These are phyloP conservation scores for Saussurea involucrata DNA, from an alignment of 129 eudicot species.

Conservation along the genomic window DNA sequence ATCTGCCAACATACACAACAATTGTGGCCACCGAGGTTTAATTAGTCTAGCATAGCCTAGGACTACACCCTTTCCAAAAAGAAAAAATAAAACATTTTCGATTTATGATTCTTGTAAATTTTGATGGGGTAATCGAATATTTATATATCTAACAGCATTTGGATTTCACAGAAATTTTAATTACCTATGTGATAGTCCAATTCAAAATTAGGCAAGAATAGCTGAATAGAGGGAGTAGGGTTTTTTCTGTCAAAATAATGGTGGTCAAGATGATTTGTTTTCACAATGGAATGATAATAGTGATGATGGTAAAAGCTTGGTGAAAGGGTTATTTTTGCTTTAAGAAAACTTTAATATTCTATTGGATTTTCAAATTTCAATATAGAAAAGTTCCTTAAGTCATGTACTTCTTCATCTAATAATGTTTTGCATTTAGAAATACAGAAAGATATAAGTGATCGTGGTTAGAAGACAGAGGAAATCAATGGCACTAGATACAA, in stretches of 20 bases:
- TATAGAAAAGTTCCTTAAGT: background rate
- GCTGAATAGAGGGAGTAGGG: background rate
- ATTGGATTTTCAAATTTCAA: background rate
- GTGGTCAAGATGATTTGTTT: background rate
- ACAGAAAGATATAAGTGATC: background rate
- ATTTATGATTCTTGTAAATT: background rate
- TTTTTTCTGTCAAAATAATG: background rate
- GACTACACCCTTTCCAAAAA: too few species aligned
- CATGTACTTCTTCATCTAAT: background rate
- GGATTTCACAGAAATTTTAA: background rate
- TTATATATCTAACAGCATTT: background rate
- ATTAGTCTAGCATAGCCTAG: too few species aligned
- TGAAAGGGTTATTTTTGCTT: background rate
- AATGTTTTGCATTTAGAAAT: background rate
- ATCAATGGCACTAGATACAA: conserved; percentile 59
- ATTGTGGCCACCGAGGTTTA: too few species aligned
- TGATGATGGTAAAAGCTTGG: background rate
- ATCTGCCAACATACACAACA: too few species aligned
- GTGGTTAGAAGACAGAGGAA: background rate
- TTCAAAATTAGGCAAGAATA: background rate
- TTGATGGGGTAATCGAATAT: background rate
- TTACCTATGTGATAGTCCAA: background rate
- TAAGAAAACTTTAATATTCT: background rate
- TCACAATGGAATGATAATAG: background rate
- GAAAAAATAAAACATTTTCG: too few species aligned